Evolutionary conservation across 2,329 filamentous ascomycete genomes (phyloP), one percentile per base, ranked within the genome.

Genomic region (Fusarium sp.): DNA sequence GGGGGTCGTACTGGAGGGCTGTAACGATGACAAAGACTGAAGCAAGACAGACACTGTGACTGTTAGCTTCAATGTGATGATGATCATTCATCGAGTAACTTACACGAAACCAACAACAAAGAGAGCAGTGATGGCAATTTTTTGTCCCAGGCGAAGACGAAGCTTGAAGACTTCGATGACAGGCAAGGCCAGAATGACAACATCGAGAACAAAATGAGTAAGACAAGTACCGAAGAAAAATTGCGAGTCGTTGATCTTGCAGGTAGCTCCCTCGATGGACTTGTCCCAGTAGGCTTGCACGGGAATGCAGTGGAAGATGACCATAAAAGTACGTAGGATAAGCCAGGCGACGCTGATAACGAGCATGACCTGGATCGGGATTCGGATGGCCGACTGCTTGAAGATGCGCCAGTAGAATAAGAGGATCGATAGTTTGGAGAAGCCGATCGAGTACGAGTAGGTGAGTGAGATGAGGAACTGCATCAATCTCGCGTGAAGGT

Each of bases 201-300:
- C 33, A 22, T 81, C 79, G 18, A 80, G 72, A 4, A 77, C 5
- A 8, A 77, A 69, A 51, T 81, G 79, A 0, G 74, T 74, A 3
- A 78, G 54, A 3, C 77, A 72, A 1, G 77, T 78, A 2, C 76
- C 76, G 24, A 79, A 76, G 52, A 79, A 79, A 55, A 78, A 79
- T 3, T 75, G 72, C 0, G 67, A 59, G 34, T 75, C 76, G 22
- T 79, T 73, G 53, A 80, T 79, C 14, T 57, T 70, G 61, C 79
- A 81, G 1, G 58, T 56, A 0, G 70, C 73, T n/a, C 72, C 67
- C 10, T 61, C 38, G 5, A 80, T 74, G 0, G 63, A 58, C 15
- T 74, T 69, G 14, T 77, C 73, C 79, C 78, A 81, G 38, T 78
- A 80, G 2, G 72, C 73, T 6, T 77, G 74, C 2, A 80, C 68